phyloP scores from a whole-genome alignment of 768 basidiomycete genomes.

The Tricholoma furcatifolium region DNA sequence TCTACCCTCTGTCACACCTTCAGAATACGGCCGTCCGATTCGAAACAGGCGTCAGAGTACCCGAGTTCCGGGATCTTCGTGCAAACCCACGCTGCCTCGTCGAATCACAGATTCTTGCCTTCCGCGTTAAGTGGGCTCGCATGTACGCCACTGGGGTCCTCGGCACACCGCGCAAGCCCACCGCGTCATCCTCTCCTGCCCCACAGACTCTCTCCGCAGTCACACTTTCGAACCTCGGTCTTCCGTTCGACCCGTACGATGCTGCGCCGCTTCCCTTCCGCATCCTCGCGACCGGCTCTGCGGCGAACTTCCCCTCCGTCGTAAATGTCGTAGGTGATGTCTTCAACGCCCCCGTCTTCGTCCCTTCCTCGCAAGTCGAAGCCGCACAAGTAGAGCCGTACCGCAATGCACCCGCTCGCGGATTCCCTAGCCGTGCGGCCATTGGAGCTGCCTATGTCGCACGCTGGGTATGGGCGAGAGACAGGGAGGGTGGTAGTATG shows the following conservation, averaged over 20 bases:
- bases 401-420: constrained; percentile 68
- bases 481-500: constrained; percentile 50
- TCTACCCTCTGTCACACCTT: constrained; percentile 71
- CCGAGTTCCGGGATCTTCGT: constrained; percentile 84
- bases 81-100: constrained; percentile 87
- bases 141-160: constrained; percentile 70
- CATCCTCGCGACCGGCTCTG: constrained; percentile 73
- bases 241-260: constrained; percentile 82
- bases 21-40: constrained; percentile 81
- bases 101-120: constrained; percentile 77
- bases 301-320: constrained; percentile 81
- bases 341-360: constrained; percentile 79
- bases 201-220: constrained; percentile 3
- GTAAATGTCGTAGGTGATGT: constrained; percentile 79
- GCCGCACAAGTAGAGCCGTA: constrained; percentile 71
- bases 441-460: constrained; percentile 79
- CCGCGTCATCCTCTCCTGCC: constrained; percentile 21
- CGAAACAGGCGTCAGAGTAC: constrained; percentile 85
- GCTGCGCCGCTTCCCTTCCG: constrained; percentile 60
- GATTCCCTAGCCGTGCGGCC: constrained; percentile 68
- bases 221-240: constrained; percentile 48
- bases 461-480: constrained; percentile 77
- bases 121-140: constrained; percentile 80
- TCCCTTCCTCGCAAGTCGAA: constrained; percentile 75
- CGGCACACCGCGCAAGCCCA: constrained; percentile 40